Conservation (phyloP, 2,329 filamentous ascomycete genomes). For the Pseudocercospora ulei region DNA sequence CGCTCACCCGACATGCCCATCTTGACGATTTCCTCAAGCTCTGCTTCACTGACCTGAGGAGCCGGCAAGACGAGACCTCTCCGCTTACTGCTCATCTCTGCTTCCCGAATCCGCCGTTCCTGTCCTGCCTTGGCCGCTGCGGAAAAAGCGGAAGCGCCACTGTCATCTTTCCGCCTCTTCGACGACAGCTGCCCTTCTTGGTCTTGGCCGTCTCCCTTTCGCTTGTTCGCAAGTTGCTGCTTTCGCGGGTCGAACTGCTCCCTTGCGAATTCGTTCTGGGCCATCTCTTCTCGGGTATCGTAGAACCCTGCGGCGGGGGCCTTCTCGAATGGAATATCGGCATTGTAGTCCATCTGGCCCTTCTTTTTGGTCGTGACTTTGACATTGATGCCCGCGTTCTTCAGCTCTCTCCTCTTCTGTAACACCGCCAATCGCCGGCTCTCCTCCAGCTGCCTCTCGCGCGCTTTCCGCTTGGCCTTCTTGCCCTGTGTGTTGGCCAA, state of each 20-base stretch:
- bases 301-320: conserved; percentile 81
- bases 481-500: conserved; percentile 97
- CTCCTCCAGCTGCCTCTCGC: conserved; percentile 91
- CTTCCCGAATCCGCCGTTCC: conserved; percentile 87
- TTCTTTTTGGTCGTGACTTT: conserved; percentile 85
- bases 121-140: conserved; percentile 89
- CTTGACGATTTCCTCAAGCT: conserved; percentile 96
- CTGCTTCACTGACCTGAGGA: conserved; percentile 83
- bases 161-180: conserved; percentile 73
- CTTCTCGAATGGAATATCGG: conserved; percentile 96
- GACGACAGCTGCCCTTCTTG: conserved; percentile 62
- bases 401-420: conserved; percentile 91
- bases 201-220: conserved; percentile 84
- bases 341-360: conserved; percentile 99
- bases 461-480: conserved; percentile 94
- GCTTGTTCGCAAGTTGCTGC: conserved; percentile 80
- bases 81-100: conserved; percentile 92
- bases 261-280: conserved; percentile 71
- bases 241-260: conserved; percentile 85
- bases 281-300: conserved; percentile 76
- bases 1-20: conserved; percentile 92
- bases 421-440: conserved; percentile 78
- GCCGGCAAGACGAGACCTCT: conserved; percentile 70
- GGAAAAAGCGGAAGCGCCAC: conserved; percentile 65
- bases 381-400: conserved; percentile 96